These are phyloP conservation scores for Cadophora gregata DNA, from an alignment of 2,329 filamentous ascomycete species.

Conservation along the genomic window DNA sequence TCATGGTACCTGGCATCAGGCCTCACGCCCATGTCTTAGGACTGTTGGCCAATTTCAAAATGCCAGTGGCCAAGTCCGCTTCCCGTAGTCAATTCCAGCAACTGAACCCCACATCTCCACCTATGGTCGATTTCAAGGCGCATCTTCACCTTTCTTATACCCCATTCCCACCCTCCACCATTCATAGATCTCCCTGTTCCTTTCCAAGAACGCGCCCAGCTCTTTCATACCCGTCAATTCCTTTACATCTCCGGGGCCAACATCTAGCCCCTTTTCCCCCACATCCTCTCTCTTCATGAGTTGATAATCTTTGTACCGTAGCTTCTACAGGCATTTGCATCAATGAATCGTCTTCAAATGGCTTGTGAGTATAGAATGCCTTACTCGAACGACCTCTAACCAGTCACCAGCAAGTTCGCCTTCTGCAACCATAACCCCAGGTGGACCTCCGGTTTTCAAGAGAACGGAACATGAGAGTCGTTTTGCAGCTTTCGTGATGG, in stretches of 20 bases:
- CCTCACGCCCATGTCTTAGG: too few species aligned
- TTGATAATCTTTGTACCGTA: slow-evolving; percentile 43
- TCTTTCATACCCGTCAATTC: slow-evolving; percentile 39
- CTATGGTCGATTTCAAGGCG: slow-evolving; percentile 6
- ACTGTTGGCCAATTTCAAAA: background rate
- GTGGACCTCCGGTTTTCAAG: slow-evolving; percentile 69
- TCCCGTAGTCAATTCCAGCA: background rate
- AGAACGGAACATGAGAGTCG: slow-evolving; percentile 65
- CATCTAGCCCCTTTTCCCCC: slow-evolving; percentile 20
- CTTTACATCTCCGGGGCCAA: slow-evolving; percentile 31
- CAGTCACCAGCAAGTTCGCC: slow-evolving; percentile 34
- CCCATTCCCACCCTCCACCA: slow-evolving; percentile 43
- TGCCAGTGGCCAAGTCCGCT: background rate
- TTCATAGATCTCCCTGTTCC: slow-evolving; percentile 31
- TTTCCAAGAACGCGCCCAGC: slow-evolving; percentile 32
- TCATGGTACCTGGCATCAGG: background rate
- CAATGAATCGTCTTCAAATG: background rate
- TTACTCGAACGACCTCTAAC: slow-evolving; percentile 39
- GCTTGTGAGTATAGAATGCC: background rate
- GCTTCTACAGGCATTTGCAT: slow-evolving; percentile 31
- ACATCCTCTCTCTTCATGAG: slow-evolving; percentile 39
- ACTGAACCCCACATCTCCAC: too few species aligned
- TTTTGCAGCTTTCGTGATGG: slow-evolving; percentile 68
- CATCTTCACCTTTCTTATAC: slow-evolving; percentile 31
- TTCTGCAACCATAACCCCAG: slow-evolving; percentile 82